These are phyloP conservation scores for Streptanthus diversifolius DNA, from an alignment of 345 rosid genomes.

Conservation along the genomic window DNA sequence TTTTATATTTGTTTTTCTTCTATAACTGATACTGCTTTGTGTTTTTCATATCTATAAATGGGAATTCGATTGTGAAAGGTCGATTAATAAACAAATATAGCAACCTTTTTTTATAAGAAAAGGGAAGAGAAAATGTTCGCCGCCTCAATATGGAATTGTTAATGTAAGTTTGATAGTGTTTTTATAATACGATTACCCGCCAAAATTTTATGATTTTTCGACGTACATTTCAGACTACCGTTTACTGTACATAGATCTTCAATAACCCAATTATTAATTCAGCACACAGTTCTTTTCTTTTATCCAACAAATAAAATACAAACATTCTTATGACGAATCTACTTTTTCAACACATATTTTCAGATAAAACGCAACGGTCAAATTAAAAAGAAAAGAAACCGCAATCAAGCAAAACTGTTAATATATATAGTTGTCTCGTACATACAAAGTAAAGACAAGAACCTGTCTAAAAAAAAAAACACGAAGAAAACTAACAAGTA, in stretches of 20 bases:
- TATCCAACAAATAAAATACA: neutral
- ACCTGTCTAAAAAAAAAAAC: constrained; percentile 7
- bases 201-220: neutral
- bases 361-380: neutral
- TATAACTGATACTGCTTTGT: neutral
- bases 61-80: neutral
- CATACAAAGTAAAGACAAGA: neutral
- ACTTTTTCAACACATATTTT: too few species aligned
- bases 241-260: neutral
- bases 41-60: neutral
- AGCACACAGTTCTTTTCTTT: neutral
- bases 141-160: neutral
- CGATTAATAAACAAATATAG: neutral
- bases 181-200: neutral
- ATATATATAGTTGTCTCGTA: neutral
- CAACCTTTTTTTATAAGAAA: neutral
- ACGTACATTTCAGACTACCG: neutral
- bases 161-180: too few species aligned
- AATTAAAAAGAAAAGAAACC: too few species aligned
- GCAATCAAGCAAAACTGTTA: neutral
- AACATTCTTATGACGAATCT: neutral
- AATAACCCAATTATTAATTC: neutral
- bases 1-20: neutral
- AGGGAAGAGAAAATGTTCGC: neutral
- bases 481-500: neutral